Evolutionary conservation across 352 stramenopile species (phyloP), one percentile per base, ranked within the genome.

Genomic region (Globisporangium camurandrum): DNA sequence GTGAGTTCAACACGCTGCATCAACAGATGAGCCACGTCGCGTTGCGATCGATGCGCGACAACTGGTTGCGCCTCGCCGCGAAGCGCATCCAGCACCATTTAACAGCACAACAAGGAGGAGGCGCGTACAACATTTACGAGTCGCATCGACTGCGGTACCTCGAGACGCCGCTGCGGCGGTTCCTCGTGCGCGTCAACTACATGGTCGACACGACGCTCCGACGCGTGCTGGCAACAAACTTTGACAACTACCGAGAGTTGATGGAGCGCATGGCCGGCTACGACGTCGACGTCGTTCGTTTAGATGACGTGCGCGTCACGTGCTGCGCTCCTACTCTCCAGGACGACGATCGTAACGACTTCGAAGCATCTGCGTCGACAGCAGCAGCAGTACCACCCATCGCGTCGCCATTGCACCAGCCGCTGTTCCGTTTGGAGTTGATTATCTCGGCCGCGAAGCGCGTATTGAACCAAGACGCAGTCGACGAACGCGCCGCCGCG

Each of bases 151-250:
- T 73, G 23, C 71, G 71, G 43, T 94, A 94, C 48, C n/a, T 87
- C 23, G 57, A 66, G 12, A 83, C 74, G 12, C 64, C 66, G 9
- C 59, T 86, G 16, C 73, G 62, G 12, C 56, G 54, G 2, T 82
- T 92, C 37, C 58, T 94, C 14, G 77, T 82, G 50, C 78, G 83
- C 19, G 69, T 92, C 7, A 90, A 91, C 46, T 89, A 89, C 58
- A 89, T 91, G 72, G 54, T 91, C 8, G 75, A 88, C 64, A 71
- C 87, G 43, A 80, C 75, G 4, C 59, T 94, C 14, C 75, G 75
- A 0, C 40, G 73, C 16, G 41, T 94, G 4, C 73, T 92, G 24
- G 55, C 71, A 17, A 55, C 73, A 9, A 92, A 91, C 31, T 91
- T 92, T 43, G 47, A 73, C 14, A 64, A 69, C 4, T 94, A 92